Evolutionary conservation across 495 filamentous ascomycete species (phyloP), one percentile per base, ranked within the genome.

Genomic region (Immersiella caudata): DNA sequence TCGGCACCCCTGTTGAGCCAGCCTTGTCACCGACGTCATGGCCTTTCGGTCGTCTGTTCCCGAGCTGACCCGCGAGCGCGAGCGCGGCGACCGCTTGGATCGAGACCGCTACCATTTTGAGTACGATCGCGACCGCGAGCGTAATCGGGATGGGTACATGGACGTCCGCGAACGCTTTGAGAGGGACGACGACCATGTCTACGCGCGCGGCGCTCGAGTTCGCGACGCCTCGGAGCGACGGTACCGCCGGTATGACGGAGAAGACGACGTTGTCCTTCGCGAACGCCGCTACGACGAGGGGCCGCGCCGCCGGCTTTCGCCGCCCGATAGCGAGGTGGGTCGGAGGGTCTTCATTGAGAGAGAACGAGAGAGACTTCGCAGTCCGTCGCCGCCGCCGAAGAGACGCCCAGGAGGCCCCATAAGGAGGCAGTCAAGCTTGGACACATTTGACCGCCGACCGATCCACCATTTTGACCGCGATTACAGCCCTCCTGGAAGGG

Each of bases 361-460:
- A 60, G 78, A 81, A 62, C 71, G 65, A 55, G 72, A 78, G 61
- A 68, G 69, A 33, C 71, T 73, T 9, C 76, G 79, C 55, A 80
- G 69, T 46, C 74, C 78, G 29, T 81, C 80, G 25, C 81, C 79
- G 2, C 69, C 67, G 6, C 70, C 20, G 22, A 33, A 64, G 3
- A 56, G 73, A 29, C 78, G 75, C 6, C 72, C 76, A 8, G 71
- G 68, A 21, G 62, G 25, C 20, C 21, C 81, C 50, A 16, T 80
- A 56, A 73, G 81, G 40, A 76, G 80, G 0, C 80, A 80, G 65
- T 82, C 80, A 12, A 83, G 81, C 40, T 71, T 84, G 22, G 82
- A 84, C 36, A 84, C 76, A 7, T 83, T 81, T 63, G 81, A 84
- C 67, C 83, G 85, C 69, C 81, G 81, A 20, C 76, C 82, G 0